A percentile compares a stretch with the other conserved stretches of the same genome.
Evolutionary conservation across 1,139 yeast species (phyloP).

Genomic region (Nakaseomyces nivariensis): DNA sequence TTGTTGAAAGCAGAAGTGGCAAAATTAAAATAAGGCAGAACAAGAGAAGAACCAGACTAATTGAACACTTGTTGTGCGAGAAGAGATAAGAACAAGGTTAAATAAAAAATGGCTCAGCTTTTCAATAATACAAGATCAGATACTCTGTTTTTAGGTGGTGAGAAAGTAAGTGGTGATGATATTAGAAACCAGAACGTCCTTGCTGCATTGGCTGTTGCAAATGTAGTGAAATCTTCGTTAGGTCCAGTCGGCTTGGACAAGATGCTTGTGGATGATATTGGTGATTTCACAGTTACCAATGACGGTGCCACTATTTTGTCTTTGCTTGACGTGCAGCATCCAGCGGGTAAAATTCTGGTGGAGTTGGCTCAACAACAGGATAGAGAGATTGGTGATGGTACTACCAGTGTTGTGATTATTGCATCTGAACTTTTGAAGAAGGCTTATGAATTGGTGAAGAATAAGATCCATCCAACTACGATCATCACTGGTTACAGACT

Average conservation of each 20-base stretch:
- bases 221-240: slow-evolving; percentile 89
- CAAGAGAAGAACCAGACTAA: too few species aligned
- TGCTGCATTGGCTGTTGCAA: slow-evolving; percentile 95
- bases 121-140: slow-evolving; percentile 74
- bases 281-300: slow-evolving; percentile 96
- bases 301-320: slow-evolving; percentile 97
- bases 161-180: slow-evolving; percentile 91
- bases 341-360: slow-evolving; percentile 94
- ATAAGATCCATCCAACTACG: slow-evolving; percentile 94
- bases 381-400: slow-evolving; percentile 97
- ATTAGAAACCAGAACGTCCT: slow-evolving; percentile 91
- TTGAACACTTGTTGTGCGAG: neutral
- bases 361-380: slow-evolving; percentile 99
- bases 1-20: neutral
- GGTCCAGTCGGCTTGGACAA: slow-evolving; percentile 99
- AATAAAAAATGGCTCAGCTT: slow-evolving; percentile 41
- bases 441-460: slow-evolving; percentile 88
- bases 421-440: slow-evolving; percentile 88
- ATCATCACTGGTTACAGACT: slow-evolving; percentile 93
- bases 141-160: slow-evolving; percentile 90
- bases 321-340: slow-evolving; percentile 92
- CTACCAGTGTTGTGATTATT: slow-evolving; percentile 90
- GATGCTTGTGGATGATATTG: slow-evolving; percentile 98
- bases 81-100: neutral
- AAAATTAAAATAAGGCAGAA: neutral